These are phyloP conservation scores for Trichoderma sp. DNA, from an alignment of 2,329 filamentous ascomycete species.

Conservation along the genomic window DNA sequence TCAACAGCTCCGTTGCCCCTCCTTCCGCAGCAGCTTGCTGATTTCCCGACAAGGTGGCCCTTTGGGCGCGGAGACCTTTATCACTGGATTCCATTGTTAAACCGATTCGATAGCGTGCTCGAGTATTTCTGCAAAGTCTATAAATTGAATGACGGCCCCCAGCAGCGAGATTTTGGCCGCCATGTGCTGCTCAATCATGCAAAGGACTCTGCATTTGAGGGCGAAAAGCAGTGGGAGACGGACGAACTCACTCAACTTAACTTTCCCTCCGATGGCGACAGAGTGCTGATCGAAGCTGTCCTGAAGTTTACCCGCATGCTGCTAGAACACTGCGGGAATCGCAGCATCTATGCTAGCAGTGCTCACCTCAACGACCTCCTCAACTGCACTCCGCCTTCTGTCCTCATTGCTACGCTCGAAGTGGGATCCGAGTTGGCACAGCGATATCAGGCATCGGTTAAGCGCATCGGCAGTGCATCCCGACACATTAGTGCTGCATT, in stretches of 20 bases:
- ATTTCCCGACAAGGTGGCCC: constrained; percentile 87
- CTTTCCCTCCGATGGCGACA: constrained; percentile 72
- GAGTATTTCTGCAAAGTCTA: constrained; percentile 80
- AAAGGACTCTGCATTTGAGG: constrained; percentile 49
- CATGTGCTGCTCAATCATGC: constrained; percentile 60
- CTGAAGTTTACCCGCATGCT: constrained; percentile 83
- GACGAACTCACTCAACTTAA: constrained; percentile 55
- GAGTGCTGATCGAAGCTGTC: constrained; percentile 72
- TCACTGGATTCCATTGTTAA: constrained; percentile 94
- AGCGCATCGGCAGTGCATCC: constrained; percentile 64
- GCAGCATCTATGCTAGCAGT: constrained; percentile 94
- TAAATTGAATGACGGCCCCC: constrained; percentile 73
- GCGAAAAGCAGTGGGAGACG: constrained; percentile 44
- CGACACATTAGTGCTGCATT: constrained; percentile 68
- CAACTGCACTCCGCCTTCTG: constrained; percentile 76
- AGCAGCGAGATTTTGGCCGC: constrained; percentile 70
- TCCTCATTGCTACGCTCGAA: constrained; percentile 75
- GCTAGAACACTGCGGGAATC: constrained; percentile 91
- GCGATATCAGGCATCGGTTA: constrained; percentile 85
- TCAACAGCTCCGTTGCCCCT: constrained; percentile 68
- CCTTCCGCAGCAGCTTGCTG: constrained; percentile 71
- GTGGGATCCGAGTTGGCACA: constrained; percentile 84
- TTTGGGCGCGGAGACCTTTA: constrained; percentile 95
- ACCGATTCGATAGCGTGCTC: constrained; percentile 87
- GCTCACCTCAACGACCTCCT: constrained; percentile 83